phyloP scores from a whole-genome alignment of 2,329 filamentous ascomycete species.

The Aspergillus niger region DNA sequence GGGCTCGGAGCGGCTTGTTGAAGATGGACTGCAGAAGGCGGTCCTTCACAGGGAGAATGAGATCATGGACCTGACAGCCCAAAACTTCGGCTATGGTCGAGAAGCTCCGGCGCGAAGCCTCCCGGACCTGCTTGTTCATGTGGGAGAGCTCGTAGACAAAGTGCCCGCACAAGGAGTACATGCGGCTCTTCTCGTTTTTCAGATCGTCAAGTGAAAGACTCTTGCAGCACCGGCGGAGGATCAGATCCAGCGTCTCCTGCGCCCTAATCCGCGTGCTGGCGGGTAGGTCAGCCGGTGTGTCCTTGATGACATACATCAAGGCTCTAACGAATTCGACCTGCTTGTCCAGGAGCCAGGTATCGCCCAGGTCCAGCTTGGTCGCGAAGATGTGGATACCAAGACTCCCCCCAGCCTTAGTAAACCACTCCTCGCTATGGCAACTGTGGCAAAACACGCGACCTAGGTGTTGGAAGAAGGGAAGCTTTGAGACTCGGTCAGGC shows the following conservation, averaged over 20 bases:
- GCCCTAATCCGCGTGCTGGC: conserved; percentile 83
- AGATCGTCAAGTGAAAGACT: conserved; percentile 78
- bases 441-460: conserved; percentile 86
- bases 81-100: conserved; percentile 78
- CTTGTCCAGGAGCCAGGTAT: conserved; percentile 77
- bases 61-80: conserved; percentile 77
- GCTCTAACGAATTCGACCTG: conserved; percentile 87
- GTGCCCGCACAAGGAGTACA: conserved; percentile 77
- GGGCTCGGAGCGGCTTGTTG: conserved; percentile 86
- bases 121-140: conserved; percentile 92
- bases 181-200: conserved; percentile 64
- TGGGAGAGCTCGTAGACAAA: conserved; percentile 88
- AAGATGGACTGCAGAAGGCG: conserved; percentile 88
- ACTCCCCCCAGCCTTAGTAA: conserved; percentile 90
- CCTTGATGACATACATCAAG: conserved; percentile 97
- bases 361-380: conserved; percentile 80
- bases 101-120: conserved; percentile 79
- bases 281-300: conserved; percentile 91
- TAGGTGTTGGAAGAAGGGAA: conserved; percentile 83
- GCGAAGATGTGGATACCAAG: conserved; percentile 86
- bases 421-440: conserved; percentile 98
- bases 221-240: conserved; percentile 77
- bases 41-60: conserved; percentile 88
- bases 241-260: conserved; percentile 76
- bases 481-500: conserved; percentile 67